phyloP scores from a whole-genome alignment of 108 stramenopile species.

The Nitzschia palea region DNA sequence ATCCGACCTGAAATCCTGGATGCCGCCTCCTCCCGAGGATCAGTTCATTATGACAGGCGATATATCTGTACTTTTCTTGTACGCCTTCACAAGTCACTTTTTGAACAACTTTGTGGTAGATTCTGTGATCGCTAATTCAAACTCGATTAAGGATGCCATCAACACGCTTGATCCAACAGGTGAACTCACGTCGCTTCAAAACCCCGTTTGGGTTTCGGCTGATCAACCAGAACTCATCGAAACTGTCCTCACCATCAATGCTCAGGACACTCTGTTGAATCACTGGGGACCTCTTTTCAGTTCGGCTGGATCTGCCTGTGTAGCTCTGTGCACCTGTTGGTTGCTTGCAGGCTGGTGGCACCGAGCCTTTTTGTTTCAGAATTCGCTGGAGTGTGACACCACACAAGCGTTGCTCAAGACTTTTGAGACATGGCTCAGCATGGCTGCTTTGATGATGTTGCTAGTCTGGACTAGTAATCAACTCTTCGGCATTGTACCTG shows the following conservation, averaged over 20 bases:
- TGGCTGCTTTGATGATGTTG: conserved; percentile 39
- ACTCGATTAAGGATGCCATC: conserved; percentile 22
- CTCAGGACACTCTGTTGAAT: conserved; percentile 21
- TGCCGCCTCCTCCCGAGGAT: conserved; percentile 80
- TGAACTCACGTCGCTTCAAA: conserved; percentile 13
- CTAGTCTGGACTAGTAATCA: conserved; percentile 40
- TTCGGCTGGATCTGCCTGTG: conserved; percentile 52
- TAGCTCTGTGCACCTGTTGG: conserved; percentile 69
- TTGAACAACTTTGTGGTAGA: conserved; percentile 45
- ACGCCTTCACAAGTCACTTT: conserved; percentile 71
- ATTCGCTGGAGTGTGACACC: conserved; percentile 60
- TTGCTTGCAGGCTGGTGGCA: conserved; percentile 57
- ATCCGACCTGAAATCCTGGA: not conserved
- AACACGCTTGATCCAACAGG: conserved; percentile 8
- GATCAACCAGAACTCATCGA: conserved; percentile 11
- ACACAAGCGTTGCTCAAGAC: conserved; percentile 53
- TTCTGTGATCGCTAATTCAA: conserved; percentile 5
- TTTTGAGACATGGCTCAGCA: conserved; percentile 63
- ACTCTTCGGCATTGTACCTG: not conserved
- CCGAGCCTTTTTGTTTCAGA: conserved; percentile 61
- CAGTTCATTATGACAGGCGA: conserved; percentile 73
- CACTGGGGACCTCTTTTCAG: conserved; percentile 65
- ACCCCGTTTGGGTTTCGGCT: conserved; percentile 66
- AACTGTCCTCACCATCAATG: conserved; percentile 31
- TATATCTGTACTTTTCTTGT: conserved; percentile 66